phyloP scores from a whole-genome alignment of 306 rosid species.

The Prunus dulcis region DNA sequence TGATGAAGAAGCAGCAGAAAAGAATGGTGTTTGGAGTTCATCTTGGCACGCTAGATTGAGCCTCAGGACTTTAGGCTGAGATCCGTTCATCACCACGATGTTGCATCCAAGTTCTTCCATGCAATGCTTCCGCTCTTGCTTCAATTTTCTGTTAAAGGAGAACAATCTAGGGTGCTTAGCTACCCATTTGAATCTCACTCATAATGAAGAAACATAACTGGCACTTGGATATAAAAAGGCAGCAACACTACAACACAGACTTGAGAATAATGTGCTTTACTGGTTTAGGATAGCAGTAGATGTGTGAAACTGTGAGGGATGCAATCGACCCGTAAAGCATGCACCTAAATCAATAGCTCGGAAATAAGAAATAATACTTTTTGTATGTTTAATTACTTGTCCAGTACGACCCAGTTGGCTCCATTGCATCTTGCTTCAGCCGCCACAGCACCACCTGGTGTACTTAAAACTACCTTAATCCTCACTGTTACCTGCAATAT shows the following conservation, averaged over 20 bases:
- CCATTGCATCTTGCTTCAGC: conserved; percentile 85
- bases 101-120: conserved; percentile 83
- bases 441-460: conserved; percentile 77
- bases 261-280: background rate
- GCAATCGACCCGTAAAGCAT: background rate
- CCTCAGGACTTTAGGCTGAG: conserved; percentile 75
- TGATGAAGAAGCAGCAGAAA: conserved; percentile 76
- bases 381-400: conserved; percentile 82
- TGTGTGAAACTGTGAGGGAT: conserved; percentile 3
- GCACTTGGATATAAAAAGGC: background rate
- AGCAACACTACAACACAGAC: background rate
- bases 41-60: conserved; percentile 69
- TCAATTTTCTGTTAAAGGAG: conserved; percentile 70
- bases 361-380: conserved; percentile 69
- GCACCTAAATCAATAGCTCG: conserved; percentile 41
- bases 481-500: conserved; percentile 75
- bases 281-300: background rate
- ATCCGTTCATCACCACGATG: conserved; percentile 77
- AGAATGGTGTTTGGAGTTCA: conserved; percentile 76
- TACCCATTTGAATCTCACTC: background rate
- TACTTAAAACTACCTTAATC: conserved; percentile 75
- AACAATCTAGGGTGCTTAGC: conserved; percentile 4
- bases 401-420: conserved; percentile 96
- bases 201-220: background rate
- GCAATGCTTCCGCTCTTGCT: conserved; percentile 85